Evolutionary conservation across 177 flowering plant genomes (phyloP), one percentile per base, ranked within the genome.

Genomic region (Tripterygium wilfordii): DNA sequence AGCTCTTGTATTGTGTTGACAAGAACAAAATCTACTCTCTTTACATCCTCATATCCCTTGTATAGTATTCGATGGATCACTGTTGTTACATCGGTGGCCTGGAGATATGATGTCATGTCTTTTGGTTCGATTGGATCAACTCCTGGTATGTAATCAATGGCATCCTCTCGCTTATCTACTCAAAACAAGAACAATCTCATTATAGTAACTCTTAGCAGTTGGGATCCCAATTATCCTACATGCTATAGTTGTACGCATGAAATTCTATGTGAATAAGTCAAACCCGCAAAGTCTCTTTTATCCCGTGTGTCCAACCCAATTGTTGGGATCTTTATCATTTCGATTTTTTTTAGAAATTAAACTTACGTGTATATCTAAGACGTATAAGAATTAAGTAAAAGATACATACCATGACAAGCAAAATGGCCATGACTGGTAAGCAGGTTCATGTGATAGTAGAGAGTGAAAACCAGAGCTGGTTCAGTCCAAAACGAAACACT

Each of bases 61-160:
- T 30, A 48, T 19, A 71, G 63, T 21, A 68, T 49, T 17, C 60
- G 30, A 38, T 70, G 77, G 5, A 36, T 37, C 13, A 60, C 50
- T 0, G 77, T 61, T 1, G 43, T 10, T 15, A 43, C 53, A 35
- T 77, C 69, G 4, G 58, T 47, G 1, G 58, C 69, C 62, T 69
- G 78, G 2, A 78, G 68, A 48, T 67, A 72, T 0, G 80, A 72
- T 46, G 43, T 48, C 51, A 75, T 12, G 41, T 78, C 83, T 27
- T 48, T 70, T 12, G 66, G 69, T 19, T 58, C 48, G 23, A 78
- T 69, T 1, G 67, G 48, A 14, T n/a, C 3, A 3, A 78, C 71
- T 3, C 80, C 80, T 0, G 83, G 83, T 36, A 78, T 67, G 56
- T 78, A 78, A 27, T 69, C 66, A 4, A 78, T 67, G 3, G 40